Percentiles rank a stretch among this genome's conserved stretches.
Conservation (phyloP, 495 filamentous ascomycete genomes). For the Aspergillus taichungensis region DNA sequence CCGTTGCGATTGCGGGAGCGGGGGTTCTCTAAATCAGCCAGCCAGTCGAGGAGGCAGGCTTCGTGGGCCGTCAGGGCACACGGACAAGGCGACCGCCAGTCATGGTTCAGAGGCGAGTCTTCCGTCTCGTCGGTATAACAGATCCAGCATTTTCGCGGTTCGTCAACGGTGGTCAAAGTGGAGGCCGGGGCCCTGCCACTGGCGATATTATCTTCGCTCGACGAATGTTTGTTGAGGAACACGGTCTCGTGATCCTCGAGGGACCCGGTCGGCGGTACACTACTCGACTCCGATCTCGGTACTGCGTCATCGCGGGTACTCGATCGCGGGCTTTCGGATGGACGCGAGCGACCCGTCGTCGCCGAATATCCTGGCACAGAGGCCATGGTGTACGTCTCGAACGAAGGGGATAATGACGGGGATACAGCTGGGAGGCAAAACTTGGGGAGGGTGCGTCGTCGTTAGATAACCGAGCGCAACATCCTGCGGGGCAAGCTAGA, state of each 20-base stretch:
- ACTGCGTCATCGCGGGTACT: slow-evolving; percentile 11
- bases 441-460: too few relatives aligned
- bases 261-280: slow-evolving; percentile 9
- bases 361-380: slow-evolving; percentile 29
- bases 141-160: slow-evolving; percentile 79
- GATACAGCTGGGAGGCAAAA: not conserved
- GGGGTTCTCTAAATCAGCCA: slow-evolving; percentile 69
- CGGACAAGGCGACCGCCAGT: slow-evolving; percentile 81
- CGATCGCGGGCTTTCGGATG: slow-evolving; percentile 21
- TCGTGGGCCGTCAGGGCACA: slow-evolving; percentile 89
- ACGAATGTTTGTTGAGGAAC: slow-evolving; percentile 30
- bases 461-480: not conserved
- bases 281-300: slow-evolving; percentile 5
- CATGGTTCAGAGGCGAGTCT: slow-evolving; percentile 51
- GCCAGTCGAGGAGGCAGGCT: slow-evolving; percentile 81
- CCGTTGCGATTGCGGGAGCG: slow-evolving; percentile 42
- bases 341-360: slow-evolving; percentile 19
- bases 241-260: slow-evolving; percentile 35
- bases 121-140: slow-evolving; percentile 83
- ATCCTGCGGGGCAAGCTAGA: slow-evolving; percentile 6
- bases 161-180: slow-evolving; percentile 16
- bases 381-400: slow-evolving; percentile 20
- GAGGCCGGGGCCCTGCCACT: slow-evolving; percentile 10
- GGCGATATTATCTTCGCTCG: slow-evolving; percentile 6
- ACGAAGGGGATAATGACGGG: not conserved